Base-by-base conservation (phyloP, 257 asterid genomes). In the Scutellaria minor region DNA sequence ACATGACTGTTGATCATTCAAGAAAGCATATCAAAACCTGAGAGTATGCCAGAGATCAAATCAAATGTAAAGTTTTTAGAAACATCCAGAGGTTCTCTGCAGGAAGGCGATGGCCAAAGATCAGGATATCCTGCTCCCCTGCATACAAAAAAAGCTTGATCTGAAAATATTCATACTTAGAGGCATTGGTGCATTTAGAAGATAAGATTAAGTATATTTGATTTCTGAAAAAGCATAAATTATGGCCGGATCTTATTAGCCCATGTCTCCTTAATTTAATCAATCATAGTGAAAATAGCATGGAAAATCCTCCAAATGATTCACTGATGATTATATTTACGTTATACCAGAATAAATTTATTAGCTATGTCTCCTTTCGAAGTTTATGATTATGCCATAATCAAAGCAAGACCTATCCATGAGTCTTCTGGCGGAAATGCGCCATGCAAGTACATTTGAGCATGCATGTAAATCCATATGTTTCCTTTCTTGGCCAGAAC, bases 91-190 rank as follows among this genome's bases (percentile, higher is more conserved):
- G 98, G 98, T 81, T 93, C 97, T 85, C 74, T 89, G 87, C 98
- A 93, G 72, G 89, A 79, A 71, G 90, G 18, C 7, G 98, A 87
- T 78, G 98, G 98, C 98, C 98, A 93, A 53, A 93, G 89, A 81
- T 90, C 98, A 64, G 98, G 98, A 78, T 93, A 90, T 70, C 98
- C 98, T 73, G 70, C 59, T 67, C 98, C 98, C 98, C 98, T 93
- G 86, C 10, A 15, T 22, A 39, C 70, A 67, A 24, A 54, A 57
- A 6, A 66, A 73, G 18, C 42, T 63, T 66, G 59, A n/a, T 73
- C 15, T 52, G 66, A 66, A 71, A 60, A 10, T 58, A 40, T 31
- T 31, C 24, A 74, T 69, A 64, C 35, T 47, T 69, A 55, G 69
- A 74, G 74, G 37, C 39, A 59, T n/a, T 55, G 46, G 44, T 20